Base-by-base conservation (phyloP, 1,284 basidiomycete species). In the Sutorius eximius region DNA sequence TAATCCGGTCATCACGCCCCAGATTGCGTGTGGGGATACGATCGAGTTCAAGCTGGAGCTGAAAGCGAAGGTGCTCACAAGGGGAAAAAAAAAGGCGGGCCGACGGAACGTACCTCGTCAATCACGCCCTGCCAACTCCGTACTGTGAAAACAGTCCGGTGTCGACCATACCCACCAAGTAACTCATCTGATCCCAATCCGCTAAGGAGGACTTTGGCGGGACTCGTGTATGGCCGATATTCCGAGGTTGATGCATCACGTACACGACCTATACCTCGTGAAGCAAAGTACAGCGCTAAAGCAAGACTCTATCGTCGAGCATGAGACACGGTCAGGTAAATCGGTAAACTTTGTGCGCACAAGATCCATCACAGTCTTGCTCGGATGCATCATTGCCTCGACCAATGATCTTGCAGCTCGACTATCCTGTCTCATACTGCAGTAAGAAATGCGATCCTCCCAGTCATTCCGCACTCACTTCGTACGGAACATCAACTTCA, bases 131-230 rank as follows among this genome's bases (percentile, higher is more conserved):
- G 59, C 91, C 91, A 95, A 5, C 87, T 82, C 18, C 78, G 81
- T 5, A 71, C 66, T 9, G 74, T 79, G 69, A 83, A 98, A 0
- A 88, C 90, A 11, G 86, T 83, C 13, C 93, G 83, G 74, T 98
- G 95, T 46, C 97, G 81, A 1, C 91, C 83, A 71, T 99, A 99
- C 0, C 97, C 97, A 2, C 93, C 97, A 1, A 99, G 79, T 29
- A 98, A 79, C 70, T 99, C 96, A 69, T 99, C 96, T 0, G 97
- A 93, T 0, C 97, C 97, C 2, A 99, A 76, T 0, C 97, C 97
- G 56, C 88, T 96, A 22, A 99, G 73, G 16, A 98, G 77, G 0
- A 98, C 94, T 41, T 85, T 83, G 0, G 96, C 93, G 3, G 78
- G 71, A 54, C 90, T 93, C 0, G 73, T 78, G 70, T 97, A 96